A percentile compares a stretch with the other conserved stretches of the same genome.
phyloP scores from a whole-genome alignment of 257 asterid species.

The Lycium barbarum region DNA sequence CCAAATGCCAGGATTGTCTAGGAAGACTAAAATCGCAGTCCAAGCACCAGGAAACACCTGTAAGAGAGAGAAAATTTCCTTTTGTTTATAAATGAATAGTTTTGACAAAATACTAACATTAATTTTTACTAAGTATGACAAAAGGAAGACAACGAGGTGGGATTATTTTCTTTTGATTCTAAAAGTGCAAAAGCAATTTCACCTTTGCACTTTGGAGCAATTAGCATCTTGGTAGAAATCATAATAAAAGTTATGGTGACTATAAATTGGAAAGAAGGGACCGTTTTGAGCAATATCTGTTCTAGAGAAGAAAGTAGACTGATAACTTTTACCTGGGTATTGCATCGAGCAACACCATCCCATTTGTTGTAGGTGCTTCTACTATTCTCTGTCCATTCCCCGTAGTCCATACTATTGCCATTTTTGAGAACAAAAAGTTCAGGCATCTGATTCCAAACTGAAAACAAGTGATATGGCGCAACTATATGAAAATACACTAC shows the following conservation, averaged over 20 bases:
- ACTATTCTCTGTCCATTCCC: slow-evolving; percentile 91
- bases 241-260: background rate
- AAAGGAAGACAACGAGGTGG: background rate
- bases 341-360: slow-evolving; percentile 97
- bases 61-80: background rate
- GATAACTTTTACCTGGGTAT: slow-evolving; percentile 68
- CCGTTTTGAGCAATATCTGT: background rate
- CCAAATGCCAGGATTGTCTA: slow-evolving; percentile 92
- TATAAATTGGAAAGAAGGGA: background rate
- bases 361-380: slow-evolving; percentile 89
- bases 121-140: background rate
- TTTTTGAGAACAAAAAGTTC: slow-evolving; percentile 28
- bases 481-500: slow-evolving; percentile 32
- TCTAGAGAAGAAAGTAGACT: background rate
- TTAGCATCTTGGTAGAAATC: background rate
- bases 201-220: background rate
- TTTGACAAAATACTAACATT: background rate
- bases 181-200: background rate
- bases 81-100: background rate
- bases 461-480: slow-evolving; percentile 15
- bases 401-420: slow-evolving; percentile 81
- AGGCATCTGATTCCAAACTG: slow-evolving; percentile 27
- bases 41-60: slow-evolving; percentile 98
- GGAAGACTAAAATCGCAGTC: slow-evolving; percentile 83
- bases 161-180: background rate